phyloP scores from a whole-genome alignment of 495 filamentous ascomycete species.

The Podospora pseudocomata region DNA sequence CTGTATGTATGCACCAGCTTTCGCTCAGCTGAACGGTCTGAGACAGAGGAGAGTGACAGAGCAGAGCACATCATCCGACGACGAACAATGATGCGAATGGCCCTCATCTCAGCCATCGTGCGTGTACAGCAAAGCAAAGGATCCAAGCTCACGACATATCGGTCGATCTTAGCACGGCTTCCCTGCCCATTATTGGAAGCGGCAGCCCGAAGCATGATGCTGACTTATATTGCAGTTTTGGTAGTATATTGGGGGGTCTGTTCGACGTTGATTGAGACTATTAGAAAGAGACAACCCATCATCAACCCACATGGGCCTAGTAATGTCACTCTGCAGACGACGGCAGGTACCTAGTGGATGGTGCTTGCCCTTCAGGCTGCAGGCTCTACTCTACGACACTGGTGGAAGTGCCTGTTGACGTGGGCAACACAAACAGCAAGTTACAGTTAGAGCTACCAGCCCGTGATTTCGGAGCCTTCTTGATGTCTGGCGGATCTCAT shows the following conservation, averaged over 20 bases:
- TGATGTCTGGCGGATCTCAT: not conserved
- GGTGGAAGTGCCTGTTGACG: not conserved
- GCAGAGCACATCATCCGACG: not conserved
- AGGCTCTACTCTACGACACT: not conserved
- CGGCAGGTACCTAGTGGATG: constrained; percentile 1
- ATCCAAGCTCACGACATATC: constrained; percentile 20
- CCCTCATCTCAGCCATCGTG: not conserved
- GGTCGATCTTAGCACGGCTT: constrained; percentile 29
- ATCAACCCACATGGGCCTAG: not conserved
- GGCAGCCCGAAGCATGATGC: constrained; percentile 12
- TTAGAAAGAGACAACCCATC: not conserved
- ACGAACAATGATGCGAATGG: not conserved
- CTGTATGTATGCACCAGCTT: not conserved
- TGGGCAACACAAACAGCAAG: not conserved
- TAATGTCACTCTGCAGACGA: constrained; percentile 8
- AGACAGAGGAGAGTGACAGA: not conserved
- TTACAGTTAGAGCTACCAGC: not conserved
- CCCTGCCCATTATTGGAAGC: constrained; percentile 25
- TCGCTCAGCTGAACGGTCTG: not conserved
- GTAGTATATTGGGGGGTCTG: not conserved
- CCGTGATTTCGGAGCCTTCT: not conserved
- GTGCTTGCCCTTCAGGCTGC: not conserved
- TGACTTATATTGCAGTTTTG: not conserved
- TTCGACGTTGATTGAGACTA: not conserved
- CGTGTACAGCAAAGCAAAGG: constrained; percentile 1